Base-by-base conservation (phyloP, 257 asterid genomes). In the Linderniella brevidens region DNA sequence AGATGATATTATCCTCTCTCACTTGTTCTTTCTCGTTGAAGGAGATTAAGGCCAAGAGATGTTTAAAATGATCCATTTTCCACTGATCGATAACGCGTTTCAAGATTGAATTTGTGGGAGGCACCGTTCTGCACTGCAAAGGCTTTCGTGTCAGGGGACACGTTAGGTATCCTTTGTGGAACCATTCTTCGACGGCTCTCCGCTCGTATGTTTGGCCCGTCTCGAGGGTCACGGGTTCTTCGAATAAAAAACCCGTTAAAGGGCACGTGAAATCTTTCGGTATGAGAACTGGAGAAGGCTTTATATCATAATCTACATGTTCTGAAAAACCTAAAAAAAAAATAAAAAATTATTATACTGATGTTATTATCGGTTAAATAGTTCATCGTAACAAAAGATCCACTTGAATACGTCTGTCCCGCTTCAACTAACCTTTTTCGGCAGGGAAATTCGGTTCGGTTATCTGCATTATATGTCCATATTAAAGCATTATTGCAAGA, bases 151-250 rank as follows among this genome's bases (percentile, higher is more conserved):
- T 77, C 8, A 75, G 64, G 1, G 95, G 95, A 49, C 95, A 84
- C 15, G 81, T 70, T 58, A 49, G 42, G 47, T 59, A 55, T 42
- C 82, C 93, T 67, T 59, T 65, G 18, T 10, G 38, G 37, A 77
- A 60, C 95, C 93, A 84, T 41, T 53, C 68, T 35, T 41, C 42
- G 53, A 84, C 70, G 43, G 90, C 78, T 77, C 63, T 64, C 11
- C 78, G 68, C 65, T 77, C 95, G 13, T 64, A 83, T 47, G 83
- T 80, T 58, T 77, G 81, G 19, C 95, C 93, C 11, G 93, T 80
- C 61, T 80, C 90, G 4, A 84, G 72, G 56, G 95, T 84, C 50
- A 75, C 84, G 3, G 95, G 95, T 50, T 75, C 83, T 52, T 68
- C 74, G 41, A 80, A 73, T 50, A 75, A 48, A 69, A 63, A 58